Evolutionary conservation across 306 rosid species (phyloP), one percentile per base, ranked within the genome.

Genomic region (Bauhinia variegata): DNA sequence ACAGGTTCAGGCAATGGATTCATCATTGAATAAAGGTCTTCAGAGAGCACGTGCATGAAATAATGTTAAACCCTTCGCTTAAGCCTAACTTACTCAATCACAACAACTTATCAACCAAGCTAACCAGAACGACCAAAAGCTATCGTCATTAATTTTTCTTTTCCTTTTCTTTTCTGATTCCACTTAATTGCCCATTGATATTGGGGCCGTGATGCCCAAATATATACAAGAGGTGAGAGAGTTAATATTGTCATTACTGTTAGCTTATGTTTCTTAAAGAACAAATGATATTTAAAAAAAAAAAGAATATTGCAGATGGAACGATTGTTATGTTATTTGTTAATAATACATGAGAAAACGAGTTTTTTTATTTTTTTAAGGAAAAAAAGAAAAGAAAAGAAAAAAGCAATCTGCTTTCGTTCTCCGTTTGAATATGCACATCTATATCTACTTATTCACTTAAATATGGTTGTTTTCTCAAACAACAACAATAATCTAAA

Each of bases 361-460:
- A 56, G 73, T n/a, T n/a, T n/a, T n/a, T n/a, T n/a, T n/a, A n/a
- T n/a, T n/a, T n/a, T n/a, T n/a, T n/a, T n/a, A n/a, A n/a, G n/a
- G n/a, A n/a, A n/a, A n/a, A n/a, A n/a, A n/a, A n/a, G n/a, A n/a
- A n/a, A n/a, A 23, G n/a, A n/a, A n/a, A n/a, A n/a, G n/a, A n/a
- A n/a, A n/a, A n/a, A 54, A 63, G 50, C 34, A 67, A 18, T n/a
- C 69, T 4, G 39, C 33, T 19, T 16, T 41, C 47, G 63, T 53
- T 64, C 49, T 60, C 66, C 56, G 38, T 55, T 52, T 69, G 53
- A 63, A 49, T 74, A 60, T 79, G 71, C 77, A 75, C 74, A 60
- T 65, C 31, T 63, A 58, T 36, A 51, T 69, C 70, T 75, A 75
- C 48, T 77, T 71, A 70, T 74, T 60, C 63, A 74, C 64, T 75